A percentile compares a stretch with the other conserved stretches of the same genome.
These are phyloP conservation scores for Theileria parva DNA, from an alignment of 169 alveolate species.

Conservation along the genomic window DNA sequence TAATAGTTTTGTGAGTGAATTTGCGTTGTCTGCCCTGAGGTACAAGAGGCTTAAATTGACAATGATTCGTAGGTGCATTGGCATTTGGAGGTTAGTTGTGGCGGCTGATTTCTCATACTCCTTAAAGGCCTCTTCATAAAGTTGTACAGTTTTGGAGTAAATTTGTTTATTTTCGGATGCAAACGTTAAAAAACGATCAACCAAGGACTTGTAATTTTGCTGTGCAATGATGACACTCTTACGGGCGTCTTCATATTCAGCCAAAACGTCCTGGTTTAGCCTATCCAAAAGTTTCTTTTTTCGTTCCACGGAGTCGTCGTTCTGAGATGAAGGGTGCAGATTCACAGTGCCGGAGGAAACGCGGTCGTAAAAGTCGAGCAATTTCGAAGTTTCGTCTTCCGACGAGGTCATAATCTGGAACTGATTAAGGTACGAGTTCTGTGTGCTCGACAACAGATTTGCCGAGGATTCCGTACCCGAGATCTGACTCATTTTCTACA, in stretches of 20 bases:
- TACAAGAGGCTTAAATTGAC: slow-evolving; percentile 72
- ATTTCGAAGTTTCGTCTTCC: slow-evolving; percentile 7
- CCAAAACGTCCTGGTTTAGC: slow-evolving; percentile 56
- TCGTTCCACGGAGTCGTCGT: slow-evolving; percentile 18
- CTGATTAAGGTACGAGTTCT: slow-evolving; percentile 2
- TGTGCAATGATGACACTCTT: slow-evolving; percentile 33
- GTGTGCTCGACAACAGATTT: slow-evolving; percentile 9
- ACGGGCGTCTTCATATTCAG: slow-evolving; percentile 57
- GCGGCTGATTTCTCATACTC: slow-evolving; percentile 27
- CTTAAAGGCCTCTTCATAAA: slow-evolving; percentile 47
- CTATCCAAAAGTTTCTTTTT: slow-evolving; percentile 37
- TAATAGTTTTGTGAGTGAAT: slow-evolving; percentile 63
- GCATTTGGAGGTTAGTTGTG: slow-evolving; percentile 61
- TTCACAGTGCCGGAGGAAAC: background rate
- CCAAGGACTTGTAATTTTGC: slow-evolving; percentile 51
- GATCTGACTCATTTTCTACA: slow-evolving; percentile 7
- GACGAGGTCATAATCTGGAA: slow-evolving; percentile 2
- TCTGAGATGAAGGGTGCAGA: background rate
- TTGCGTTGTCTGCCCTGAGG: slow-evolving; percentile 57
- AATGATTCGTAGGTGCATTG: slow-evolving; percentile 70
- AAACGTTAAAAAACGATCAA: slow-evolving; percentile 56
- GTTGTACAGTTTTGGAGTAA: slow-evolving; percentile 44
- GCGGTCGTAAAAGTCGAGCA: slow-evolving; percentile 16
- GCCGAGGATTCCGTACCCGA: slow-evolving; percentile 11
- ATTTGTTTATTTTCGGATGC: slow-evolving; percentile 63